phyloP scores from a whole-genome alignment of 805 yeast species.

The Brettanomyces nanus region DNA sequence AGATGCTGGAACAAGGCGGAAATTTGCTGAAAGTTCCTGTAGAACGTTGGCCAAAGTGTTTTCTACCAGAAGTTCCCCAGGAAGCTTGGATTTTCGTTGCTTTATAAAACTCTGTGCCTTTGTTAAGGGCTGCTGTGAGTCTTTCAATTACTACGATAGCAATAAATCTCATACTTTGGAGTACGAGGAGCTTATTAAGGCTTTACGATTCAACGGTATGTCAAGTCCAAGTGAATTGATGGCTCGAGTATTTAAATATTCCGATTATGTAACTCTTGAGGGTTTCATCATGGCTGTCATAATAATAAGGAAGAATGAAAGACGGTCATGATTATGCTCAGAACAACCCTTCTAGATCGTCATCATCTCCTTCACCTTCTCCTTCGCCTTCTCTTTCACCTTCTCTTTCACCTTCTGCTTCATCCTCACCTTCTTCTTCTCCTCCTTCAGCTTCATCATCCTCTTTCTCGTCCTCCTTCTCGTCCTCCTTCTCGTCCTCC shows the following conservation, averaged over 20 bases:
- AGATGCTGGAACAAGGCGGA: constrained; percentile 17
- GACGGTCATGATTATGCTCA: neutral
- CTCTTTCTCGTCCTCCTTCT: constrained; percentile 27
- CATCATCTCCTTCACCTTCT: constrained; percentile 14
- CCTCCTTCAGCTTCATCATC: constrained; percentile 29
- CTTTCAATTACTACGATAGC: constrained; percentile 22
- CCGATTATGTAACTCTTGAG: constrained; percentile 19
- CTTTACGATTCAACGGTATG: constrained; percentile 18
- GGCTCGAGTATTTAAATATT: constrained; percentile 13
- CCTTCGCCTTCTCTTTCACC: constrained; percentile 13
- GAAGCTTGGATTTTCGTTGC: constrained; percentile 18
- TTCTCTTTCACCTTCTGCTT: constrained; percentile 11
- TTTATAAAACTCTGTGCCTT: constrained; percentile 24
- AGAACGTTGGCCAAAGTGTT: constrained; percentile 15
- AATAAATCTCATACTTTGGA: constrained; percentile 21
- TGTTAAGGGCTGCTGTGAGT: constrained; percentile 24
- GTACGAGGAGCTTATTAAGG: constrained; percentile 21
- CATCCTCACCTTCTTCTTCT: constrained; percentile 10
- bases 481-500: constrained; percentile 13
- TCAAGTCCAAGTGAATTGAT: constrained; percentile 17
- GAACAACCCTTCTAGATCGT: constrained; percentile 10
- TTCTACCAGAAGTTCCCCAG: constrained; percentile 5
- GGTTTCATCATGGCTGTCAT: constrained; percentile 22
- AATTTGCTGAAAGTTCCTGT: constrained; percentile 14
- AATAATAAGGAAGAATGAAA: constrained; percentile 17